phyloP scores from a whole-genome alignment of 192 early-diverging fungal species.

The Dissophora ornata region DNA sequence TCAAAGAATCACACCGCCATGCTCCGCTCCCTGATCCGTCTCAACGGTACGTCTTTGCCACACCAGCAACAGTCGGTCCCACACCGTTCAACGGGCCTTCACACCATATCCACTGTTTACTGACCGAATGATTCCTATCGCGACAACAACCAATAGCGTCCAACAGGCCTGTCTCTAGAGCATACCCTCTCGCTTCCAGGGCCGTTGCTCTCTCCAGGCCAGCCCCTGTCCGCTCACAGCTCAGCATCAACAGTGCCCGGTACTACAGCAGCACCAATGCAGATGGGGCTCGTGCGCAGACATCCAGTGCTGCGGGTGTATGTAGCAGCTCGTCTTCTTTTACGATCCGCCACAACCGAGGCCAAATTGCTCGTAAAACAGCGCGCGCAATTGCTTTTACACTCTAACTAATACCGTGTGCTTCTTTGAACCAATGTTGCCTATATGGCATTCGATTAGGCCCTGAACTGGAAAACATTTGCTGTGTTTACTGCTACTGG shows the following conservation, averaged over 20 bases:
- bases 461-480: conserved; percentile 61
- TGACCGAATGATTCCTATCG: too few species aligned
- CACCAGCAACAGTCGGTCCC: too few species aligned
- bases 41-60: conserved; percentile 6
- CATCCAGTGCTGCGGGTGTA: conserved; percentile 38
- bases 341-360: too few species aligned
- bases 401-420: neutral
- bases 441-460: conserved; percentile 20
- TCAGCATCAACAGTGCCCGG: conserved; percentile 1
- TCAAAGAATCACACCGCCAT: neutral
- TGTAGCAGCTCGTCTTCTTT: neutral
- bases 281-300: conserved; percentile 42
- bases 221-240: neutral
- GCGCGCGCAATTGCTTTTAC: neutral
- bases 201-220: neutral
- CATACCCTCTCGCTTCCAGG: neutral
- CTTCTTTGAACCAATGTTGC: too few species aligned
- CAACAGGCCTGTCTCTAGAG: neutral
- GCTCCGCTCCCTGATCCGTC: conserved; percentile 19
- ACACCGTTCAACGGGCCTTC: too few species aligned
- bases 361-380: too few species aligned
- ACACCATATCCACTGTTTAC: too few species aligned
- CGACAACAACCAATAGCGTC: neutral
- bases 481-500: conserved; percentile 69
- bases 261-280: conserved; percentile 24